Evolutionary conservation across 139 green algal genomes (phyloP).

Genomic region (Volvox africanus): DNA sequence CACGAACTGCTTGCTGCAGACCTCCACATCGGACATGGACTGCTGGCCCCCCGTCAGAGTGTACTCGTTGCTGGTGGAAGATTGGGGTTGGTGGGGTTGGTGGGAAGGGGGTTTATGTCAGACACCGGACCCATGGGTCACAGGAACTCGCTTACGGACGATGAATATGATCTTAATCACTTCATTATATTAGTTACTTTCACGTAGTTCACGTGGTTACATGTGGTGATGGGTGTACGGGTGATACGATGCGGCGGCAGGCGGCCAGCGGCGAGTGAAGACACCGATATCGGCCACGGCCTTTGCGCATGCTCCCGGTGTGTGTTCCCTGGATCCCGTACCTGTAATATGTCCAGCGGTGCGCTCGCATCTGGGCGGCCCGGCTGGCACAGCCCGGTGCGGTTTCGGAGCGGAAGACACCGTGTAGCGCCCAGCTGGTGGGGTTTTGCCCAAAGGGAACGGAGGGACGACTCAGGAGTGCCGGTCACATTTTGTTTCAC

Average conservation of each 20-base stretch:
- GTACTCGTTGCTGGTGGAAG: slow-evolving; percentile 34
- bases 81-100: neutral
- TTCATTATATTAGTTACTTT: too few species aligned
- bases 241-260: too few species aligned
- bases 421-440: slow-evolving; percentile 33
- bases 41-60: slow-evolving; percentile 24
- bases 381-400: neutral
- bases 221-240: too few species aligned
- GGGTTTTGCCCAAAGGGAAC: neutral
- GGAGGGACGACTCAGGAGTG: too few species aligned
- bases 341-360: slow-evolving; percentile 32
- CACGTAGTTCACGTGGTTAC: too few species aligned
- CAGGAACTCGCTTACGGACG: too few species aligned
- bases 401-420: neutral
- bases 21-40: slow-evolving; percentile 7
- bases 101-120: neutral
- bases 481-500: too few species aligned
- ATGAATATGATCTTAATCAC: too few species aligned
- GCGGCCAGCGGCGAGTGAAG: too few species aligned
- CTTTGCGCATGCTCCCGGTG: too few species aligned
- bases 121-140: too few species aligned
- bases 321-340: neutral
- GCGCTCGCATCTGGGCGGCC: neutral
- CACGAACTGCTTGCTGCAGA: slow-evolving; percentile 40
- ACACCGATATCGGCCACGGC: too few species aligned